Base-by-base conservation (phyloP, 2,329 filamentous ascomycete genomes). In the Fusarium sublunatum region DNA sequence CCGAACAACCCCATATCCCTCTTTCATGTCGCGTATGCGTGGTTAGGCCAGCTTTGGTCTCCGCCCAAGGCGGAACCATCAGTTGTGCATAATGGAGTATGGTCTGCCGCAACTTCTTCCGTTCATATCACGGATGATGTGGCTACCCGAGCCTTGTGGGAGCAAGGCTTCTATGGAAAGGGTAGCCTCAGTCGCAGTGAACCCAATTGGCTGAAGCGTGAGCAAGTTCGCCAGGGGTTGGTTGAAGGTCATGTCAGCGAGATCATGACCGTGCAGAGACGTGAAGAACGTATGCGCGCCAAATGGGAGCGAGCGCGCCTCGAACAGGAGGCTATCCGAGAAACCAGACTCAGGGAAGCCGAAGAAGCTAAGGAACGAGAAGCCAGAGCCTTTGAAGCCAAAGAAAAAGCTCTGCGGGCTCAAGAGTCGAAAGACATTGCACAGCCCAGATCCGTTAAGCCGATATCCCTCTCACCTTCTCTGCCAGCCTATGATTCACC, bases 141-240 rank as follows among this genome's bases (percentile, higher is more conserved):
- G 52, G 89, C 92, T 4, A 89, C 96, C 61, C 84, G 90, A 51
- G 92, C 89, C 2, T 78, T 99, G 24, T 99, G 96, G 95, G 91
- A 97, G 76, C 92, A 96, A 79, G 95, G 95, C 6, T 99, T 99
- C 78, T 99, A 94, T 76, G 96, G 96, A 43, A 97, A 97, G 76
- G 95, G 95, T 40, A 94, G 83, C 69, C 81, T 98, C 56, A 97
- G 93, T 79, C 88, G 96, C 70, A 97, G 93, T 81, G 94, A 99
- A 75, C 94, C 94, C 4, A 95, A 88, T 68, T 99, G 95, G 95
- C 77, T 97, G 46, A 91, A 91, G 64, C 84, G 91, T 62, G 92
- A 97, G 76, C 90, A 91, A 75, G 88, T 89, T 26, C 85, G 89
- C 46, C 83, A 83, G 57, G 91, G 91, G 10, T 76, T 88, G 13